Percentiles rank a stretch among this genome's conserved stretches.
These are phyloP conservation scores for Sugiyamaella smithiae DNA, from an alignment of 805 yeast genomes.

Conservation along the genomic window DNA sequence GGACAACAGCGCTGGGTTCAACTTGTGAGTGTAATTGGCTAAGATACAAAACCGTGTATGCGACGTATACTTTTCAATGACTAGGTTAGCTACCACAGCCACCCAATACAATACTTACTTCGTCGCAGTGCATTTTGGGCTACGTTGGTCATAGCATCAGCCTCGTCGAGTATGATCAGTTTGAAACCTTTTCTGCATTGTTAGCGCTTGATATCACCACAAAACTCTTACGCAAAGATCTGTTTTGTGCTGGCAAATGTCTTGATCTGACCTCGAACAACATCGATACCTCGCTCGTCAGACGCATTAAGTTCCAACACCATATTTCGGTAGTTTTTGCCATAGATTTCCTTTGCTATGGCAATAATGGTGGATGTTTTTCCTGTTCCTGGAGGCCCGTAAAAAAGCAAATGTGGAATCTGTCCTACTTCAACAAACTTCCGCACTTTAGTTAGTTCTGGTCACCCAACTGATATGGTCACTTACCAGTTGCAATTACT, in stretches of 20 bases:
- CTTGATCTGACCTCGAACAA: conserved; percentile 96
- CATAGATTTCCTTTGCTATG: conserved; percentile 82
- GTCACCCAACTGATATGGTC: background rate
- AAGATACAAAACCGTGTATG: conserved; percentile 94
- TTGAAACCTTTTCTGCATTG: conserved; percentile 61
- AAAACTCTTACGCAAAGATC: conserved; percentile 50
- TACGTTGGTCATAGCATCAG: conserved; percentile 95
- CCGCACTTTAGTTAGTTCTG: conserved; percentile 44
- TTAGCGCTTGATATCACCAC: conserved; percentile 33
- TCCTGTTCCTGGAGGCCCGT: conserved; percentile 96
- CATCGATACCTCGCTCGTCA: conserved; percentile 97
- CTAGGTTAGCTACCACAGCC: conserved; percentile 38
- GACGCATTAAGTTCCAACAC: conserved; percentile 94
- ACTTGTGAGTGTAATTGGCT: conserved; percentile 93
- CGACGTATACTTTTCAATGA: conserved; percentile 88
- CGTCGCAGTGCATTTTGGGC: conserved; percentile 95
- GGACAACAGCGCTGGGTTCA: conserved; percentile 90
- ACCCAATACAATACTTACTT: conserved; percentile 69
- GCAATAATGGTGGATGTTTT: conserved; percentile 88
- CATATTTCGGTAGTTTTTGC: conserved; percentile 77
- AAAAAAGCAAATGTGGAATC: conserved; percentile 87
- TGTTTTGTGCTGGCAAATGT: conserved; percentile 95
- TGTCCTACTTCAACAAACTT: conserved; percentile 79
- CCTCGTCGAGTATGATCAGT: conserved; percentile 89
- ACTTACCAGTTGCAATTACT: conserved; percentile 64